Evolutionary conservation across 2,329 filamentous ascomycete species (phyloP), one percentile per base, ranked within the genome.

Genomic region (Phyllachora maydis): DNA sequence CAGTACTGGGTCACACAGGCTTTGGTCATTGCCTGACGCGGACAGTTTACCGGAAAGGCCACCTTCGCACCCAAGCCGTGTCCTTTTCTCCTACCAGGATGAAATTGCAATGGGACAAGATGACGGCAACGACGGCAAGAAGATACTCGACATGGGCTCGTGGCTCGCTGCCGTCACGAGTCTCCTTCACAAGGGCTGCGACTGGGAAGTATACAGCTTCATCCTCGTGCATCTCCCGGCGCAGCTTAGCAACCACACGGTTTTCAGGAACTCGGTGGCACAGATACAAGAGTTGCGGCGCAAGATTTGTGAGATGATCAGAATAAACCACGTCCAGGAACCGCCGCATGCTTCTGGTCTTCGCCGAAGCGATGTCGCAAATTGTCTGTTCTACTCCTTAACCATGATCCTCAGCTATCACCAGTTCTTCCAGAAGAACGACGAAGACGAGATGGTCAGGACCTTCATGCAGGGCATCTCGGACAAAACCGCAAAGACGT

Each of bases 161-260:
- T 92, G 81, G 76, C 56, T 91, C n/a, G 75, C 83, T 31, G 59
- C 69, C 8, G 56, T 90, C 18, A 63, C 79, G 14, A 57, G 59
- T n/a, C 51, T 88, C n/a, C 50, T 91, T 20, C 67, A 75, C 32
- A 61, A 69, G 26, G 75, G 73, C 19, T 65, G 67, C 22, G 73
- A 88, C 30, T 95, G 85, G 83, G 82, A 95, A 41, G 56, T 91
- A 2, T 92, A 91, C 53, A 85, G 79, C 45, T 93, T 85, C 41
- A 64, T 85, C 11, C 55, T 98, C 15, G 76, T 81, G 5, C 78
- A 92, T 43, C 53, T 93, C 7, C 77, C 81, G 1, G 74, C 78
- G 14, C 85, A 95, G 37, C 57, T 98, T 12, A 77, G 73, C 43
- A 98, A 98, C 36, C 81, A 88, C 39, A 72, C 78, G 8, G 56